Evolutionary conservation across 2,329 filamentous ascomycete species (phyloP), one percentile per base, ranked within the genome.

Genomic region (Fusarium aywerte): DNA sequence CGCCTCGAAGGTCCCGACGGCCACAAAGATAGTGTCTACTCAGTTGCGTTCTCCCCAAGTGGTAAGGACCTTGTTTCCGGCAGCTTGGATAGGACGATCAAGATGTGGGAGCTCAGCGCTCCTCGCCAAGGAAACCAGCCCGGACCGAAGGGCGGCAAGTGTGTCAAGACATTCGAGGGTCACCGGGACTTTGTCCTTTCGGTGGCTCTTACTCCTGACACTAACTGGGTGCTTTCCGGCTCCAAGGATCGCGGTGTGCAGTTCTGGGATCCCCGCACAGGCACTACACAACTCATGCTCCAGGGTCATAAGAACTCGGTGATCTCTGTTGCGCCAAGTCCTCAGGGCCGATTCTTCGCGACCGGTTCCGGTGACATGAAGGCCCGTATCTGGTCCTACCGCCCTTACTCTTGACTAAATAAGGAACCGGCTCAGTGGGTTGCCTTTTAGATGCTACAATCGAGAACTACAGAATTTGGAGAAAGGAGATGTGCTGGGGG

Each of bases 291-390:
- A 81, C 90, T 99, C 77, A 98, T 98, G 96, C 87, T 99, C 65
- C 96, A 98, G 80, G 96, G 96, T 25, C 96, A 99, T 79, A 98
- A 98, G 85, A 98, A 98, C 81, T 97, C 93, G 12, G 96, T 99
- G 73, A 98, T 98, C 74, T 97, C 94, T 4, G 96, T 99, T 51
- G 95, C 96, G 2, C 96, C 96, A 21, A 97, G 93, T 79, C 96
- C 96, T 16, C 89, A 87, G 33, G 94, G 93, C 59, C 89, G 89
- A 67, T 90, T 93, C 76, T 99, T 99, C 77, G 96, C 96, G 38
- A 99, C 96, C 7, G 96, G 96, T 65, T 97, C 94, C 71, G 96
- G 96, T 74, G 96, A 99, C 78, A 97, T 97, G 92, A 91, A 95
- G 77, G 96, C 96, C 54, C 90, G 96, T 75, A 98, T 99, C 81